Evolutionary conservation across 73 alveolate genomes (phyloP).

Genomic region (Breviolum minutum): DNA sequence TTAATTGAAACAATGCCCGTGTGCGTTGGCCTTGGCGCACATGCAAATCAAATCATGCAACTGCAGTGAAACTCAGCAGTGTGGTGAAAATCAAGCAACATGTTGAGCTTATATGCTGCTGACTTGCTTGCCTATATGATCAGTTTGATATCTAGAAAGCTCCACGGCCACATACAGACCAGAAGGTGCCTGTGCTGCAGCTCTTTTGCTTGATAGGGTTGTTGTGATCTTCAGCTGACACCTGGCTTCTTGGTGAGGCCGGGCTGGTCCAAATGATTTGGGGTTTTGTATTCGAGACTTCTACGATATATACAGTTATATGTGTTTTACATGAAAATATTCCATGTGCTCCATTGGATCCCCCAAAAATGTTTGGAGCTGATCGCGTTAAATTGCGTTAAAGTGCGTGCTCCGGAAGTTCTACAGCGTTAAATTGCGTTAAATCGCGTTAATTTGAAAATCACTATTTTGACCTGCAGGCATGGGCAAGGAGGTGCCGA

Average conservation of each 20-base stretch:
- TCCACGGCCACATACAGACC: too few relatives aligned
- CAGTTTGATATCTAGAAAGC: too few relatives aligned
- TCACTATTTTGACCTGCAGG: not conserved
- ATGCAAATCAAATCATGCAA: too few relatives aligned
- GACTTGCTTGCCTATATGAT: too few relatives aligned
- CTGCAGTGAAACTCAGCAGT: too few relatives aligned
- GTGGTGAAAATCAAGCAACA: too few relatives aligned
- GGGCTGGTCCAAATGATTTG: not conserved
- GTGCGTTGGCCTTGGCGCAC: too few relatives aligned
- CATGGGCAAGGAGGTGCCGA: not conserved
- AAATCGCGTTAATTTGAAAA: not conserved
- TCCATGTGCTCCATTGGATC: not conserved
- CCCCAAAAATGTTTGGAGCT: not conserved
- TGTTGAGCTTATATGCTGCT: too few relatives aligned
- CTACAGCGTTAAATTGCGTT: conserved; percentile 41
- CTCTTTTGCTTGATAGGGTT: not conserved
- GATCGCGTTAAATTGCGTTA: conserved; percentile 35
- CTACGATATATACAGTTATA: not conserved
- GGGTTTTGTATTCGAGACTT: not conserved
- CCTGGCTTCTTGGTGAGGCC: not conserved
- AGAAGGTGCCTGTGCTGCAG: too few relatives aligned
- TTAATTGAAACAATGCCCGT: too few relatives aligned
- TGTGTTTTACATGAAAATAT: not conserved
- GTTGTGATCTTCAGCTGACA: not conserved
- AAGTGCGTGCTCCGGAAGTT: conserved; percentile 4